Base-by-base conservation (phyloP, 805 yeast species). In the Kodamaea leandrae region DNA sequence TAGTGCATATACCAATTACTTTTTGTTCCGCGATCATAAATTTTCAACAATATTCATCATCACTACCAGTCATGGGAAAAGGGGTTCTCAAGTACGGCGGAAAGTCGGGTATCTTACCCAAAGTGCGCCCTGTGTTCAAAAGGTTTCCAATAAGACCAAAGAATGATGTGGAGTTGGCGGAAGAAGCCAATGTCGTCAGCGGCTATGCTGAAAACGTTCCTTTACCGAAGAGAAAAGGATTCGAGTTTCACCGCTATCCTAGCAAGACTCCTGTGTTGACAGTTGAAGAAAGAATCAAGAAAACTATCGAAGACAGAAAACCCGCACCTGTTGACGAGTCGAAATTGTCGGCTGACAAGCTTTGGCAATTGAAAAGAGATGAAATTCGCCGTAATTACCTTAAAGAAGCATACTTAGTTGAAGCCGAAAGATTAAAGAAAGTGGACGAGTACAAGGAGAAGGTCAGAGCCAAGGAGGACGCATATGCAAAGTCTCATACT, bases 81-180 rank as follows among this genome's bases (percentile, higher is more conserved):
- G 71, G 78, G 39, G 66, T 70, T 18, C 53, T 75, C 35, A 76
- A 68, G 51, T 69, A 63, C 54, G 80, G 80, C 21, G 80, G 80
- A 12, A 83, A 84, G 62, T 82, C 91, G 36, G 97, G 97, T 58
- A 71, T 86, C 37, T 72, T 90, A 49, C 97, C 97, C 36, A 71
- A 66, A 41, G 81, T 86, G 7, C 81, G 96, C 53, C 78, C 82
- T 28, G 80, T 87, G 21, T 78, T 90, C 64, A 85, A 81, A 53
- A 46, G 58, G 14, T 76, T 77, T 41, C 86, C 89, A 4, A 69
- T 73, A 36, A 73, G 75, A 48, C 82, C 79, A 21, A 57, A 68
- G 45, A 73, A 72, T 46, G 74, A 50, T 10, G 53, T 67, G 23
- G 72, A 69, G 42, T 32, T 47, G 42, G 73, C 68, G 13, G 70